Percentiles rank a stretch among this genome's conserved stretches.
Evolutionary conservation across 2,329 filamentous ascomycete genomes (phyloP).

Genomic region (Aspergillus felis): DNA sequence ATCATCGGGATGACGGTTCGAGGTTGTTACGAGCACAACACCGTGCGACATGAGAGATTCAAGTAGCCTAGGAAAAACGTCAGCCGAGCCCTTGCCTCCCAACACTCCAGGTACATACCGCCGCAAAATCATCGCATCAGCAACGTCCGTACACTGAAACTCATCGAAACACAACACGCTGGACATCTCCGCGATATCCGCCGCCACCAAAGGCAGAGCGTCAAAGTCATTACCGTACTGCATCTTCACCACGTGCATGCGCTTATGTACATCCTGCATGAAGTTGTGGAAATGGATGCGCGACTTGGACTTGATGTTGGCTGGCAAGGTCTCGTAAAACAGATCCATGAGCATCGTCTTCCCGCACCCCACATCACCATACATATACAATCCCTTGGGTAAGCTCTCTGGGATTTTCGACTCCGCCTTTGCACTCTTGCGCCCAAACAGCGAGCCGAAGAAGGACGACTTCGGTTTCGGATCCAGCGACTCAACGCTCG

Average conservation of each 20-base stretch:
- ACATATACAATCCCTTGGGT: constrained; percentile 89
- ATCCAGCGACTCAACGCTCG: constrained; percentile 67
- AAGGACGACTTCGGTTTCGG: constrained; percentile 50
- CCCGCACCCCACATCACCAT: constrained; percentile 91
- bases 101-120: constrained; percentile 46
- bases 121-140: constrained; percentile 95
- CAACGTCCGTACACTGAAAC: constrained; percentile 97
- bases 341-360: constrained; percentile 99
- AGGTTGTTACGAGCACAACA: constrained; percentile 93
- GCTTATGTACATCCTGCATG: constrained; percentile 95
- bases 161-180: constrained; percentile 96
- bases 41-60: constrained; percentile 93
- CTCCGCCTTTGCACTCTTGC: constrained; percentile 27
- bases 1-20: constrained; percentile 92
- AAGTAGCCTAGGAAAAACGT: constrained; percentile 58
- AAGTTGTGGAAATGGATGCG: constrained; percentile 99
- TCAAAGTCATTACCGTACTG: constrained; percentile 84
- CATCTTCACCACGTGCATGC: constrained; percentile 87
- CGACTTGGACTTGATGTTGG: constrained; percentile 74
- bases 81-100: background rate
- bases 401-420: constrained; percentile 63
- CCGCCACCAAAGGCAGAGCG: constrained; percentile 84
- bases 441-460: constrained; percentile 46
- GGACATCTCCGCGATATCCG: constrained; percentile 81
- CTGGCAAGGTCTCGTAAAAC: constrained; percentile 88